A percentile compares a stretch with the other conserved stretches of the same genome.
These are phyloP conservation scores for Solanum lignicaule DNA, from an alignment of 257 asterid genomes.

Conservation along the genomic window DNA sequence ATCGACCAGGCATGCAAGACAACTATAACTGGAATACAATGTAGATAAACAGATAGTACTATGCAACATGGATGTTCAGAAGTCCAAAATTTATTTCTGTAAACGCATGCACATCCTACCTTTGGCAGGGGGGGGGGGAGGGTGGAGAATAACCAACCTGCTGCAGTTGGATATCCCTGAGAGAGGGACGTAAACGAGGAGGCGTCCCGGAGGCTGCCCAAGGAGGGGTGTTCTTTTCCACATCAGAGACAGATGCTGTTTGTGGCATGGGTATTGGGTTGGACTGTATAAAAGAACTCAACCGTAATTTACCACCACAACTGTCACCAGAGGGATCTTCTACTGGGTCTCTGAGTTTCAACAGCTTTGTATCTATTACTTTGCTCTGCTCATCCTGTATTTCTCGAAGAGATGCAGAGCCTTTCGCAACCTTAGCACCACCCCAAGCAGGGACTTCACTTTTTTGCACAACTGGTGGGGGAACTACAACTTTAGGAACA, in stretches of 20 bases:
- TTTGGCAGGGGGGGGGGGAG: background rate
- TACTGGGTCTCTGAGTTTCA: constrained; percentile 23
- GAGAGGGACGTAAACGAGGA: constrained; percentile 71
- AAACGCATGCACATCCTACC: background rate
- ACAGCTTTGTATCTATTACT: constrained; percentile 23
- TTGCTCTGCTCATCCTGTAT: constrained; percentile 91
- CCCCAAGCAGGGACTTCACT: constrained; percentile 97
- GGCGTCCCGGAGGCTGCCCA: constrained; percentile 91
- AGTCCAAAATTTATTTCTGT: background rate
- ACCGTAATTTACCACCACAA: constrained; percentile 30
- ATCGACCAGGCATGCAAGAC: background rate
- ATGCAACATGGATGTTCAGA: background rate
- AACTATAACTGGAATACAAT: background rate
- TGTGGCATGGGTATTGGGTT: constrained; percentile 51
- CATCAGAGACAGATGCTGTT: constrained; percentile 41
- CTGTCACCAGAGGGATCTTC: constrained; percentile 36
- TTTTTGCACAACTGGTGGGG: constrained; percentile 43
- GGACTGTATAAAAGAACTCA: constrained; percentile 52
- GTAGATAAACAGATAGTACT: background rate
- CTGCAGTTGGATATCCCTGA: constrained; percentile 85
- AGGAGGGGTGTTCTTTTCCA: constrained; percentile 76
- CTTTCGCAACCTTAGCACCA: constrained; percentile 53
- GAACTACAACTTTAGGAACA: constrained; percentile 34
- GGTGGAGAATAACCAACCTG: constrained; percentile 42
- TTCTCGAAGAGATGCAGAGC: constrained; percentile 64